Conservation (phyloP, 2,329 filamentous ascomycete genomes). For the Cercospora sp. region DNA sequence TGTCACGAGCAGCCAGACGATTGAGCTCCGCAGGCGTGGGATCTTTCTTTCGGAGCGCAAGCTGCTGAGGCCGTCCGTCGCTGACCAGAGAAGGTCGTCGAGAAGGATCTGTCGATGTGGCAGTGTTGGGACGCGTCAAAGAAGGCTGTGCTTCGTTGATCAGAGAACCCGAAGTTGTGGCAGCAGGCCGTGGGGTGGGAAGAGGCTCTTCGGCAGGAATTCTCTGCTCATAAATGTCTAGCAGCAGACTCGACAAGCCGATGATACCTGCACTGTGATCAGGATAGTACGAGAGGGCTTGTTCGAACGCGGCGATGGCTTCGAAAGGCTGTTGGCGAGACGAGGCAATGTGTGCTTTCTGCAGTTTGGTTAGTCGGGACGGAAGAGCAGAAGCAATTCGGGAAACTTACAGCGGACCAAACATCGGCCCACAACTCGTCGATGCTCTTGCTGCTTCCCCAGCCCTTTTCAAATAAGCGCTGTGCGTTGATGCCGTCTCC, state of each 20-base stretch:
- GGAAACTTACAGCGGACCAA: constrained; percentile 65
- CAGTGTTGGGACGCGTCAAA: constrained; percentile 24
- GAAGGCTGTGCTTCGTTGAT: constrained; percentile 27
- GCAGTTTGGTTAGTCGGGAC: not conserved
- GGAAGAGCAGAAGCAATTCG: no score
- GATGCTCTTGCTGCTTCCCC: constrained; percentile 77
- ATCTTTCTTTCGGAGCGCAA: constrained; percentile 23
- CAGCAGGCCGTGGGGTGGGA: constrained; percentile 37
- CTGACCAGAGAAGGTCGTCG: constrained; percentile 20
- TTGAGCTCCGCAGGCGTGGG: constrained; percentile 70
- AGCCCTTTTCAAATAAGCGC: constrained; percentile 65
- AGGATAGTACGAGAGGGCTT: constrained; percentile 73
- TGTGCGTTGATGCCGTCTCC: constrained; percentile 62
- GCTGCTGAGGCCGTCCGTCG: constrained; percentile 17
- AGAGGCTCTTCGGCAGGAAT: constrained; percentile 59
- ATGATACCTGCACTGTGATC: constrained; percentile 81
- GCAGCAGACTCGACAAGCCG: constrained; percentile 77
- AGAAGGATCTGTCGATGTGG: constrained; percentile 21
- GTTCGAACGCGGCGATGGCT: constrained; percentile 77
- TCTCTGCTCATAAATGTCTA: constrained; percentile 76
- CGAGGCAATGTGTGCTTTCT: constrained; percentile 69
- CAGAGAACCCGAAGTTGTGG: constrained; percentile 26
- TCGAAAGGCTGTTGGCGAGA: constrained; percentile 64
- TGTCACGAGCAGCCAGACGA: constrained; percentile 83
- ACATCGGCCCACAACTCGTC: constrained; percentile 86